These are phyloP conservation scores for Xanthoconium stramineum DNA, from an alignment of 768 basidiomycete species.

Conservation along the genomic window DNA sequence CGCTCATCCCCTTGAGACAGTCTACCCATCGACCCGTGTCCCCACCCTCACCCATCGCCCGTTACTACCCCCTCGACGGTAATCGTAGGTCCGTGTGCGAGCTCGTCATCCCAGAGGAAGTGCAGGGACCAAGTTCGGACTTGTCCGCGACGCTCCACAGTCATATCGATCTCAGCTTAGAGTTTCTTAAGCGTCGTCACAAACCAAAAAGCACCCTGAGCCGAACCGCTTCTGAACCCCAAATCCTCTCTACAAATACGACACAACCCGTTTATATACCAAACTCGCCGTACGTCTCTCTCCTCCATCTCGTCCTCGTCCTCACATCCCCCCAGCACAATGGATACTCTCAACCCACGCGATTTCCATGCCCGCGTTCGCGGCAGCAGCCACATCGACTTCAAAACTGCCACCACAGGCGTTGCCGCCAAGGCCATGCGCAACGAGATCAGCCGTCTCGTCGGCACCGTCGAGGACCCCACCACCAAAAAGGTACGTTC, in stretches of 20 bases:
- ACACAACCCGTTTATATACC: slow-evolving; percentile 58
- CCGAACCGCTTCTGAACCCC: slow-evolving; percentile 48
- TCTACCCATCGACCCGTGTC: slow-evolving; percentile 1
- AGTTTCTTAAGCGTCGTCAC: slow-evolving; percentile 63
- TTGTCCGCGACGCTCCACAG: slow-evolving; percentile 32
- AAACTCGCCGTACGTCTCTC: slow-evolving; percentile 37
- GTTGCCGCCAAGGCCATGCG: slow-evolving; percentile 95
- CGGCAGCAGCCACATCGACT: slow-evolving; percentile 83
- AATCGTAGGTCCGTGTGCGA: slow-evolving; percentile 28
- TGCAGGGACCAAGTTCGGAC: slow-evolving; percentile 26
- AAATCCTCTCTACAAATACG: slow-evolving; percentile 61
- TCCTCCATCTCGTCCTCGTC: slow-evolving; percentile 8
- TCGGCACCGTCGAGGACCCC: slow-evolving; percentile 77
- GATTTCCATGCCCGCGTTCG: slow-evolving; percentile 73
- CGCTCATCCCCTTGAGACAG: slow-evolving; percentile 12
- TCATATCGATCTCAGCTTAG: slow-evolving; percentile 34
- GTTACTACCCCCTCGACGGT: slow-evolving; percentile 6
- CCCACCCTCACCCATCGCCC: slow-evolving; percentile 23
- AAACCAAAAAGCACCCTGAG: slow-evolving; percentile 43
- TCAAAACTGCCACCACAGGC: slow-evolving; percentile 96
- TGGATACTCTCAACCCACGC: slow-evolving; percentile 56
- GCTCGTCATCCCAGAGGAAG: slow-evolving; percentile 30
- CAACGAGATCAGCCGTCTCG: slow-evolving; percentile 95
- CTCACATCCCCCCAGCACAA: slow-evolving; percentile 39
- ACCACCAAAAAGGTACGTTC: slow-evolving; percentile 71